These are phyloP conservation scores for Meyerozyma sp. DNA, from an alignment of 1,139 yeast species.

Conservation along the genomic window DNA sequence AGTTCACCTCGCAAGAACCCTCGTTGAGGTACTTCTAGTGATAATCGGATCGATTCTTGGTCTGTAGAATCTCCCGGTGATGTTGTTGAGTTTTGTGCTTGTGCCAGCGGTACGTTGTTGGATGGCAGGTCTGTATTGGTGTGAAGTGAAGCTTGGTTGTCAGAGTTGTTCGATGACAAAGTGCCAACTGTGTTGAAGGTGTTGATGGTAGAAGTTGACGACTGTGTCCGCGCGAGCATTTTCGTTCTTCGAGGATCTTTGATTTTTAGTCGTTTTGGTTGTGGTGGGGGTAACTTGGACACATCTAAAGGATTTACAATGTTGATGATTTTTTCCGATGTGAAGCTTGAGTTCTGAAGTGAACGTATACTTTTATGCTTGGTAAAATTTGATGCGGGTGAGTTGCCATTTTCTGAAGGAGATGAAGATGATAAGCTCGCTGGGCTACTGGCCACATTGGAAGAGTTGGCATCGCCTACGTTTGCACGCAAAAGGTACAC, in stretches of 20 bases:
- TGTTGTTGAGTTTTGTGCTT: constrained; percentile 1
- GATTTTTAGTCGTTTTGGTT: constrained; percentile 59
- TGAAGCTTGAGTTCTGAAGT: constrained; percentile 24
- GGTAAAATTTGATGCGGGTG: constrained; percentile 10
- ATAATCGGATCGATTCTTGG: constrained; percentile 42
- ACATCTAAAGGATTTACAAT: constrained; percentile 75
- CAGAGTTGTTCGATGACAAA: constrained; percentile 32
- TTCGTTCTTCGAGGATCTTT: constrained; percentile 35
- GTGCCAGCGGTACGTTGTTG: background rate
- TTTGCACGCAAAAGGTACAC: constrained; percentile 58
- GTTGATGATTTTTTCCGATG: constrained; percentile 53
- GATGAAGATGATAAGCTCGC: background rate
- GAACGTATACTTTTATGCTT: constrained; percentile 18
- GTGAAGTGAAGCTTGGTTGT: constrained; percentile 8
- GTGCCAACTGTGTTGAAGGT: constrained; percentile 28
- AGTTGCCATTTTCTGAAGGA: constrained; percentile 4
- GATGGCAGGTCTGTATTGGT: constrained; percentile 3
- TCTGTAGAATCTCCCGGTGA: constrained; percentile 4
- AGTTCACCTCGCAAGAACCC: constrained; percentile 79
- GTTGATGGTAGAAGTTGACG: constrained; percentile 49
- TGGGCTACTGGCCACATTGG: constrained; percentile 1
- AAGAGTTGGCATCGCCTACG: constrained; percentile 26
- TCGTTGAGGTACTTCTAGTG: constrained; percentile 55
- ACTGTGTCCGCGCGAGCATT: constrained; percentile 39
- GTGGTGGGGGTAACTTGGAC: constrained; percentile 57